These are phyloP conservation scores for Leucocoprinus sp. DNA, from an alignment of 768 basidiomycete genomes.

Conservation along the genomic window DNA sequence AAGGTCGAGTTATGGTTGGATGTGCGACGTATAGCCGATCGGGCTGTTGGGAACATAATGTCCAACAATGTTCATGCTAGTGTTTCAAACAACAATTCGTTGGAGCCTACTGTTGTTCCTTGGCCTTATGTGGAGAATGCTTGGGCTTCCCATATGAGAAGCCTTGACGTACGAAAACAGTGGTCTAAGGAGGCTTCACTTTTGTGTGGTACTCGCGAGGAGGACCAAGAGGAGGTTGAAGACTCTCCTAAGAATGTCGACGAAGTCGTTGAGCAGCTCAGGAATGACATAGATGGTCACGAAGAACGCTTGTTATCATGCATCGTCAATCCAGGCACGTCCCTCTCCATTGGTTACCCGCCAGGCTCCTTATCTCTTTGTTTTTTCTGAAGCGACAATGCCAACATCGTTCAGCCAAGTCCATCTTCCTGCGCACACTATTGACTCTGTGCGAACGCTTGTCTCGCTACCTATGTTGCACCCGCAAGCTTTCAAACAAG, in stretches of 20 bases:
- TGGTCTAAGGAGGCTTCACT: slow-evolving; percentile 48
- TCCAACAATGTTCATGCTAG: slow-evolving; percentile 21
- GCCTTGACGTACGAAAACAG: slow-evolving; percentile 42
- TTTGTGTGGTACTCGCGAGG: slow-evolving; percentile 15
- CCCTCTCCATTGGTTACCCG: slow-evolving; percentile 1
- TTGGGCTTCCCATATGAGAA: slow-evolving; percentile 51
- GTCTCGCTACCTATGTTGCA: slow-evolving; percentile 85
- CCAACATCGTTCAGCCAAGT: slow-evolving; percentile 83
- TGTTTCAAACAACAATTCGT: slow-evolving; percentile 28
- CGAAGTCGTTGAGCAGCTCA: slow-evolving; percentile 70
- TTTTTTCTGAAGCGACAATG: slow-evolving; percentile 39
- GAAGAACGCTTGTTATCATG: slow-evolving; percentile 76
- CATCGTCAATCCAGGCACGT: slow-evolving; percentile 74
- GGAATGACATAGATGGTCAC: slow-evolving; percentile 71
- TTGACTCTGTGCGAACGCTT: slow-evolving; percentile 87
- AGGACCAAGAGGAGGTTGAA: slow-evolving; percentile 25
- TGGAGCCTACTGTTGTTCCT: slow-evolving; percentile 52
- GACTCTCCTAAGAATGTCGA: slow-evolving; percentile 39
- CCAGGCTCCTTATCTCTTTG: not conserved
- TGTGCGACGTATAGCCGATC: slow-evolving; percentile 68
- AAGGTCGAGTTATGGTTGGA: slow-evolving; percentile 60
- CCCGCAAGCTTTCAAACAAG: slow-evolving; percentile 80
- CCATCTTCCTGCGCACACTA: slow-evolving; percentile 79
- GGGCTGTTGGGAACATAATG: slow-evolving; percentile 61
- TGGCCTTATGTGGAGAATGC: slow-evolving; percentile 63